These are phyloP conservation scores for Laguncularia racemosa DNA, from an alignment of 345 rosid genomes.

Conservation along the genomic window DNA sequence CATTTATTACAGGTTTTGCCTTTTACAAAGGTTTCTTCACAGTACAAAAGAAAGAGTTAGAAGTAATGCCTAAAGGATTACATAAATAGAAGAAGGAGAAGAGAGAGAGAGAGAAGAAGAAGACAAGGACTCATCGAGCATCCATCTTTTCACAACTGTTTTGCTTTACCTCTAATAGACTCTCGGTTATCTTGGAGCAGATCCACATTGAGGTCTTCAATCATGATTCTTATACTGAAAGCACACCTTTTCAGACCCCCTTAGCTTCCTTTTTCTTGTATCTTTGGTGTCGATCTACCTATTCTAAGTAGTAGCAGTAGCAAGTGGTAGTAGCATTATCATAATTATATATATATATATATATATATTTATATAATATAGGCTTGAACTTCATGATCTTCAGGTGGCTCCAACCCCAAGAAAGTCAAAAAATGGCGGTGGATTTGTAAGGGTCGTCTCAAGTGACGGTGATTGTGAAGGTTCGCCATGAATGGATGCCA, in stretches of 20 bases:
- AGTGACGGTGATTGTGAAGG: constrained; percentile 12
- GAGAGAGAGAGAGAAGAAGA: no score
- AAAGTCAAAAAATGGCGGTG: constrained; percentile 59
- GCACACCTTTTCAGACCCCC: not conserved
- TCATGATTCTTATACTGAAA: not conserved
- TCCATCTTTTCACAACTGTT: constrained; percentile 5
- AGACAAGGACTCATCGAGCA: constrained; percentile 1
- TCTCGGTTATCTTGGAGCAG: constrained; percentile 5
- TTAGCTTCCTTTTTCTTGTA: not conserved
- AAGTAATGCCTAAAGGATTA: no score
- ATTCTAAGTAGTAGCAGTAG: no score
- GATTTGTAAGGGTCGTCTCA: constrained; percentile 9
- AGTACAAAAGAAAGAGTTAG: no score
- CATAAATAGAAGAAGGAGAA: no score
- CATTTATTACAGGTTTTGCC: no score
- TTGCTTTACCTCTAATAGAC: constrained; percentile 6
- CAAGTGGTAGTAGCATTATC: not conserved
- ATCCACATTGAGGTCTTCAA: constrained; percentile 4
- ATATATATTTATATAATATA: no score
- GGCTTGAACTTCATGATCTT: no score
- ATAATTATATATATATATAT: no score
- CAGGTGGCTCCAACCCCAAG: constrained; percentile 76
- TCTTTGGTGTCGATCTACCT: no score
- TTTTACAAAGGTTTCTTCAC: no score
- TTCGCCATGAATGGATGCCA: constrained; percentile 7